Evolutionary conservation across 768 basidiomycete species (phyloP).

Genomic region (Austroboletus festivus): DNA sequence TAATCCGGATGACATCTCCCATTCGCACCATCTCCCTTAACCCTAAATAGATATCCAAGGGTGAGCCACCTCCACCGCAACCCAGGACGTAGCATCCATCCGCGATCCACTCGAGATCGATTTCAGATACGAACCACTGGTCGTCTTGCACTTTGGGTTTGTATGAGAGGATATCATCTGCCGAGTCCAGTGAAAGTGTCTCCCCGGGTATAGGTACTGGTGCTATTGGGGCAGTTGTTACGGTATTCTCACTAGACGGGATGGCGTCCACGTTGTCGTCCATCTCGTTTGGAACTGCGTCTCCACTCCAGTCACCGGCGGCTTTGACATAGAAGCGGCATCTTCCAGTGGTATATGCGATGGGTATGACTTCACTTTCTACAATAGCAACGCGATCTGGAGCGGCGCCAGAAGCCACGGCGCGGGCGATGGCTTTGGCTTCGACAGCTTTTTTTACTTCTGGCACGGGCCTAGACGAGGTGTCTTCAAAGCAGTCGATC

Average conservation of each 20-base stretch:
- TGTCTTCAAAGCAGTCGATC: slow-evolving; percentile 44
- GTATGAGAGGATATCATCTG: slow-evolving; percentile 34
- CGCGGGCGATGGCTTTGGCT: slow-evolving; percentile 39
- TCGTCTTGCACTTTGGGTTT: slow-evolving; percentile 36
- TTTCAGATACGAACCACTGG: slow-evolving; percentile 45
- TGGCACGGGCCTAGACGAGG: slow-evolving; percentile 32
- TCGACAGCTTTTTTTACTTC: slow-evolving; percentile 35
- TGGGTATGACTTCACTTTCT: slow-evolving; percentile 53
- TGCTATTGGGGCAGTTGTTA: not conserved
- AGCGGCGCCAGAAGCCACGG: slow-evolving; percentile 45
- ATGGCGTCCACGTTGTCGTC: slow-evolving; percentile 15
- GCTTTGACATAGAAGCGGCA: slow-evolving; percentile 55
- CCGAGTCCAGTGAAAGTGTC: slow-evolving; percentile 13
- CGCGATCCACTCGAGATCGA: slow-evolving; percentile 55
- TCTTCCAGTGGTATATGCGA: slow-evolving; percentile 32
- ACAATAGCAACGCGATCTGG: slow-evolving; percentile 44
- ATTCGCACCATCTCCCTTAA: slow-evolving; percentile 50
- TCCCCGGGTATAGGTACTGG: slow-evolving; percentile 8
- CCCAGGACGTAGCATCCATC: slow-evolving; percentile 64
- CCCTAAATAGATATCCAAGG: slow-evolving; percentile 49
- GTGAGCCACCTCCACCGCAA: slow-evolving; percentile 61
- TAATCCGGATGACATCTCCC: slow-evolving; percentile 43
- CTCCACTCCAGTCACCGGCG: slow-evolving; percentile 47
- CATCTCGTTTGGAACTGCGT: slow-evolving; percentile 19
- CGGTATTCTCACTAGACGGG: slow-evolving; percentile 4